Percentiles rank a stretch among this genome's conserved stretches.
Conservation (phyloP, 2,329 filamentous ascomycete species). For the Cercospora sp. region DNA sequence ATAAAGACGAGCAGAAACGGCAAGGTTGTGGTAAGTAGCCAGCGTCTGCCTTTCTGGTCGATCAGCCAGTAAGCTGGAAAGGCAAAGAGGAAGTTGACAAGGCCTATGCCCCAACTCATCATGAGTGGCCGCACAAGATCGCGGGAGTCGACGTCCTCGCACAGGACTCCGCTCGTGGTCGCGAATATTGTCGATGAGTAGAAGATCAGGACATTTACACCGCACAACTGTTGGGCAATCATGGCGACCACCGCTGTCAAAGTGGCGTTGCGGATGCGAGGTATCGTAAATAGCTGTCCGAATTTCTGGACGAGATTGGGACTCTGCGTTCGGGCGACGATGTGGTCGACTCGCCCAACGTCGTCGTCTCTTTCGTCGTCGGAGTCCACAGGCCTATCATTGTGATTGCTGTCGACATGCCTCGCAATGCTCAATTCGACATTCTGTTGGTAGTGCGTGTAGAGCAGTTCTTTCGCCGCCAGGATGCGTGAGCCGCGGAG, state of each 20-base stretch:
- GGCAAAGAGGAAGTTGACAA: conserved; percentile 30
- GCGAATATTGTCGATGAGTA: conserved; percentile 33
- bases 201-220: conserved; percentile 32
- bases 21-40: conserved; percentile 48
- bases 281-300: conserved; percentile 32
- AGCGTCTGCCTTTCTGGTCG: conserved; percentile 57
- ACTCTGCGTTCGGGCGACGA: background rate
- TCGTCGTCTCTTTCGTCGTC: conserved; percentile 4
- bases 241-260: conserved; percentile 30
- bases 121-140: conserved; percentile 28
- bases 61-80: conserved; percentile 59
- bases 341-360: background rate
- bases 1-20: conserved; percentile 51
- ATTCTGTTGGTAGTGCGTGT: conserved; percentile 33
- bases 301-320: conserved; percentile 30
- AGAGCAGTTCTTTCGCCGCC: conserved; percentile 36
- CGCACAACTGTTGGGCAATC: conserved; percentile 34
- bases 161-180: conserved; percentile 7
- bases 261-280: conserved; percentile 32
- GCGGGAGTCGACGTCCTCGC: conserved; percentile 11
- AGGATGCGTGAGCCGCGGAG: conserved; percentile 32
- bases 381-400: background rate
- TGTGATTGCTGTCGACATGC: background rate
- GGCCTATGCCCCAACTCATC: conserved; percentile 35
- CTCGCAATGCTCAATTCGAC: conserved; percentile 23